A percentile compares a stretch with the other conserved stretches of the same genome.
These are phyloP conservation scores for Trichosporon sp. DNA, from an alignment of 1,284 basidiomycete genomes.

Conservation along the genomic window DNA sequence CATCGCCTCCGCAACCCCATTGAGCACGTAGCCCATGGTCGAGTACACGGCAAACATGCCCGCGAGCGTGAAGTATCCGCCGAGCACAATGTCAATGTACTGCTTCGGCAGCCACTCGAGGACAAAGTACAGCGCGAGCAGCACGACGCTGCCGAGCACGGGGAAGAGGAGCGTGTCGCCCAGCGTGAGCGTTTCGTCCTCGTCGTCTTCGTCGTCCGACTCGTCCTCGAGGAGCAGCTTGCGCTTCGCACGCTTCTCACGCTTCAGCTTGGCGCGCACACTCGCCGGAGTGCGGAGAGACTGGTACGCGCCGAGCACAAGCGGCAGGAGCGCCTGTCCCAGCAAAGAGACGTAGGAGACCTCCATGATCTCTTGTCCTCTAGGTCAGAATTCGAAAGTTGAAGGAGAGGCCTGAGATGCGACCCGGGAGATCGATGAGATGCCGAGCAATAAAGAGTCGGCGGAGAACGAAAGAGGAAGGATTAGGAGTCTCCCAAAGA, in stretches of 20 bases:
- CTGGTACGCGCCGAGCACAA: conserved; percentile 54
- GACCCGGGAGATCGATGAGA: too few species aligned
- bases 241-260: conserved; percentile 31
- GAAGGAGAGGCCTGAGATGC: too few species aligned
- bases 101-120: conserved; percentile 71
- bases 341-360: conserved; percentile 45
- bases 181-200: conserved; percentile 52
- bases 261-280: conserved; percentile 20
- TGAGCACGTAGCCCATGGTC: conserved; percentile 46
- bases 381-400: background rate
- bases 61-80: conserved; percentile 64
- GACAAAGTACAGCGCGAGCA: conserved; percentile 47
- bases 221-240: conserved; percentile 38
- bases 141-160: conserved; percentile 49
- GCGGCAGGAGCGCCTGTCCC: conserved; percentile 52
- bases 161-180: conserved; percentile 53
- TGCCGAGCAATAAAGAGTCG: background rate
- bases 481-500: background rate
- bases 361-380: background rate
- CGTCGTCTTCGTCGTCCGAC: conserved; percentile 43
- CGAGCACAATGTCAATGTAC: conserved; percentile 66
- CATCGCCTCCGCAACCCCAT: conserved; percentile 33
- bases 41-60: conserved; percentile 54
- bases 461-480: too few species aligned
- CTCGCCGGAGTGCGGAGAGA: conserved; percentile 43